A percentile compares a stretch with the other conserved stretches of the same genome.
Conservation (phyloP, 108 stramenopile genomes). For the Conticribra guillardii region DNA sequence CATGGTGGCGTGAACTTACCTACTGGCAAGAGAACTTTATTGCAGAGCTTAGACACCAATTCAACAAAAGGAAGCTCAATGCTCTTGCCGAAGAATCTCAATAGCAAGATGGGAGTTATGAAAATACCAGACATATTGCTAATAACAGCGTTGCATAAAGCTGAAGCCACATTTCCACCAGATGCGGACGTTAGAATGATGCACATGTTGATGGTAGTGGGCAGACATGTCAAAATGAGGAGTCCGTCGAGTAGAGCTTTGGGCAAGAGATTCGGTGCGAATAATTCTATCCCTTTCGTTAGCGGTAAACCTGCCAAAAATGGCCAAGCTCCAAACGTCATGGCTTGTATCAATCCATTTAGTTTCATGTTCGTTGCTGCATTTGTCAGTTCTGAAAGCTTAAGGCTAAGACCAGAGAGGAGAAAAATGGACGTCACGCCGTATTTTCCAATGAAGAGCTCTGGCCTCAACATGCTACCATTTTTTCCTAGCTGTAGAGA, state of each 20-base stretch:
- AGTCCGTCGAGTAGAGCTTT: constrained; percentile 72
- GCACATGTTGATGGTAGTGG: constrained; percentile 95
- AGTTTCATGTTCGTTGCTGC: constrained; percentile 77
- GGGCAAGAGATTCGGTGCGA: constrained; percentile 59
- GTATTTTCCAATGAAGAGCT: constrained; percentile 83
- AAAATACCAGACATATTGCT: constrained; percentile 89
- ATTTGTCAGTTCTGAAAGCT: constrained; percentile 68
- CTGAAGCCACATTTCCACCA: constrained; percentile 81
- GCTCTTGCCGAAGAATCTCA: constrained; percentile 73
- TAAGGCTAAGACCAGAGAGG: constrained; percentile 79
- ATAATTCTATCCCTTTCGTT: constrained; percentile 43
- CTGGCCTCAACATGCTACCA: constrained; percentile 78
- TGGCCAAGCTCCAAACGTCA: constrained; percentile 81
- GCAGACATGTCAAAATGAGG: constrained; percentile 81
- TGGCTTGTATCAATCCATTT: constrained; percentile 71
- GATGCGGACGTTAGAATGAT: constrained; percentile 82
- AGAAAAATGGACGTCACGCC: constrained; percentile 89
- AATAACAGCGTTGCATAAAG: constrained; percentile 91
- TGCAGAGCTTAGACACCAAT: constrained; percentile 76
- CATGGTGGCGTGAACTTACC: constrained; percentile 13
- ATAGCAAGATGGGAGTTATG: constrained; percentile 85
- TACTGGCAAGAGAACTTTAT: constrained; percentile 85
- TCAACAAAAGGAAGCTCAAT: constrained; percentile 80
- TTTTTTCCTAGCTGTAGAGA: constrained; percentile 59
- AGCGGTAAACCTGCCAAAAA: constrained; percentile 77